A percentile compares a stretch with the other conserved stretches of the same genome.
These are phyloP conservation scores for Orychophragmus violaceus DNA, from an alignment of 345 rosid genomes.

Conservation along the genomic window DNA sequence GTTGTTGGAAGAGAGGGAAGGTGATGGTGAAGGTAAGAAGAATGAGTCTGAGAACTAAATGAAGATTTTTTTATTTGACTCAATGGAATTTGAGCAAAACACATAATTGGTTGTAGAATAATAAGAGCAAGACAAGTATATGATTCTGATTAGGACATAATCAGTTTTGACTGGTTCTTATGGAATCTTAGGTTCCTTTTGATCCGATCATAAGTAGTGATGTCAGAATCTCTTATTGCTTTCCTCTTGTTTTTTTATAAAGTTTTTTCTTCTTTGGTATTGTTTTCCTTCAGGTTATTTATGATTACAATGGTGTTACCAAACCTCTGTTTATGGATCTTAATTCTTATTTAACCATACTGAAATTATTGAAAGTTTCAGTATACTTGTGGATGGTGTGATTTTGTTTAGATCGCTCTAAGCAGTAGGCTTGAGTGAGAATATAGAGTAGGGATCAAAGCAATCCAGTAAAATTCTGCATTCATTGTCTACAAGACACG, in stretches of 20 bases:
- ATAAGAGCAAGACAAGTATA: constrained; percentile 5
- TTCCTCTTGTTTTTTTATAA: background rate
- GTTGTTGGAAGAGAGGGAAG: constrained; percentile 71
- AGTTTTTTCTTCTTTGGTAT: background rate
- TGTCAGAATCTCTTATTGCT: constrained; percentile 4
- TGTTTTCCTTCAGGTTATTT: constrained; percentile 1
- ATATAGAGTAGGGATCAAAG: background rate
- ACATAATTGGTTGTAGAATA: constrained; percentile 5
- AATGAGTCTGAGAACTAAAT: constrained; percentile 43
- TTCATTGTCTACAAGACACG: background rate
- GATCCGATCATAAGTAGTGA: constrained; percentile 14
- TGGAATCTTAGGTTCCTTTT: constrained; percentile 15
- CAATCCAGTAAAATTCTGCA: background rate
- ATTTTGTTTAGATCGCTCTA: background rate
- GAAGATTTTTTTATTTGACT: background rate
- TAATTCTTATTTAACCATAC: background rate
- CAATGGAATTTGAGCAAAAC: background rate
- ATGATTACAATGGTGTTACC: constrained; percentile 13
- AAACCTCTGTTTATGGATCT: constrained; percentile 8
- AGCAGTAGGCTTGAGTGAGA: background rate
- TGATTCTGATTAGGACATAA: background rate
- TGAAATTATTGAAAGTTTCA: background rate
- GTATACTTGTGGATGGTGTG: background rate
- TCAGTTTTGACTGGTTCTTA: background rate
- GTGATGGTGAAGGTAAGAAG: constrained; percentile 57